Percentiles rank a stretch among this genome's conserved stretches.
Conservation (phyloP, 495 filamentous ascomycete species). For the Amniculicola lignicola region DNA sequence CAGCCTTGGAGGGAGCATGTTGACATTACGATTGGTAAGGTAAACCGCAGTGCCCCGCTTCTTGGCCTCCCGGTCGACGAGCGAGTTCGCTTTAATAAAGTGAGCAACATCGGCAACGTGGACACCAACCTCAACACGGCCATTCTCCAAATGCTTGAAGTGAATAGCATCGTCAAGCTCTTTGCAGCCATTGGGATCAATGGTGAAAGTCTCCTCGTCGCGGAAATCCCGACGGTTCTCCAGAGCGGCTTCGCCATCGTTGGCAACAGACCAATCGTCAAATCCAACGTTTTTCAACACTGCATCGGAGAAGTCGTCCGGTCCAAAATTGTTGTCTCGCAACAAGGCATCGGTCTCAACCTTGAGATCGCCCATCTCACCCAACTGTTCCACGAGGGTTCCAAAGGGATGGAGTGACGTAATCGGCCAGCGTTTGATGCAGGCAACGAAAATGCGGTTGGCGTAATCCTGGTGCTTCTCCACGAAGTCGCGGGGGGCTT, state of each 20-base stretch:
- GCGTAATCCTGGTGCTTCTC: slow-evolving; percentile 98
- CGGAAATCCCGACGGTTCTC: slow-evolving; percentile 86
- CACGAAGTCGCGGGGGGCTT: slow-evolving; percentile 95
- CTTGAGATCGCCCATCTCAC: slow-evolving; percentile 93
- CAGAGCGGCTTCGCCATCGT: slow-evolving; percentile 73
- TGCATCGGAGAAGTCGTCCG: slow-evolving; percentile 95
- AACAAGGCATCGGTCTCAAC: slow-evolving; percentile 97
- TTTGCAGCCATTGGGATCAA: slow-evolving; percentile 77
- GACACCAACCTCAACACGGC: slow-evolving; percentile 87
- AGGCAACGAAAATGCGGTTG: slow-evolving; percentile 96
- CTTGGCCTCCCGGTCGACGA: slow-evolving; percentile 96
- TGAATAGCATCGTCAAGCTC: slow-evolving; percentile 91
- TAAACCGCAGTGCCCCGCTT: slow-evolving; percentile 97
- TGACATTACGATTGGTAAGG: slow-evolving; percentile 84
- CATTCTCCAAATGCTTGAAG: slow-evolving; percentile 74
- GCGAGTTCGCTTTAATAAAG: slow-evolving; percentile 92
- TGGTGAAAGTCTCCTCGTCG: slow-evolving; percentile 82
- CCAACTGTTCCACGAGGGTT: slow-evolving; percentile 93
- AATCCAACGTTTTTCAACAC: slow-evolving; percentile 88
- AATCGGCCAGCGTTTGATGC: slow-evolving; percentile 99
- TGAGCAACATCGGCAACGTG: slow-evolving; percentile 95
- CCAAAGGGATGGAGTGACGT: slow-evolving; percentile 99
- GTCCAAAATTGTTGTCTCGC: slow-evolving; percentile 96
- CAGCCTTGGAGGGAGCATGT: slow-evolving; percentile 81
- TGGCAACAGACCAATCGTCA: slow-evolving; percentile 83